These are phyloP conservation scores for Metschnikowia henanensis DNA, from an alignment of 805 yeast species.

Conservation along the genomic window DNA sequence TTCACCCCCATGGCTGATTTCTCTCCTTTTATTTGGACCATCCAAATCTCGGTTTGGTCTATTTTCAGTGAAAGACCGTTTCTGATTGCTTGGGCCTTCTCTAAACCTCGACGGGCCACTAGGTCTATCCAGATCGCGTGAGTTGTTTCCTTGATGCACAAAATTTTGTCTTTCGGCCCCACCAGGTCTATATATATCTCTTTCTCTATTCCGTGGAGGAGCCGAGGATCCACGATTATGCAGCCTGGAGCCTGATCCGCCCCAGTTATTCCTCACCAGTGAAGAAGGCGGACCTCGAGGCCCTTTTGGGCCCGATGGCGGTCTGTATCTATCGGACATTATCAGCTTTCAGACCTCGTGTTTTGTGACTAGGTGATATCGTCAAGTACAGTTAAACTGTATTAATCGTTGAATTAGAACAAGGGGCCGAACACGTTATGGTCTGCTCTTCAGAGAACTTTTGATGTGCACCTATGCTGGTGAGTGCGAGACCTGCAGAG, in stretches of 20 bases:
- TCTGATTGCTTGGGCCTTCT: slow-evolving; percentile 3
- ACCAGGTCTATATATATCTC: slow-evolving; percentile 19
- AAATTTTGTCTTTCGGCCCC: slow-evolving; percentile 3
- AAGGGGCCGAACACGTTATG: not conserved
- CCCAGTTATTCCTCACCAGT: slow-evolving; percentile 10
- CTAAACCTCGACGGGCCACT: slow-evolving; percentile 17
- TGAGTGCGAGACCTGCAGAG: slow-evolving; percentile 13
- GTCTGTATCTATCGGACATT: slow-evolving; percentile 22
- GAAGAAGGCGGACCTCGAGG: slow-evolving; percentile 16
- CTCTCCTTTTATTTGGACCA: slow-evolving; percentile 11
- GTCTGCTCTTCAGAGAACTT: slow-evolving; percentile 6
- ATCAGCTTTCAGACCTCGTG: not conserved
- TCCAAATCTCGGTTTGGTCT: not conserved
- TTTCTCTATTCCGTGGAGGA: slow-evolving; percentile 15
- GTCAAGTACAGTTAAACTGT: not conserved
- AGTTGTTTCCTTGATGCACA: not conserved
- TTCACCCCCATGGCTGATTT: slow-evolving; percentile 4
- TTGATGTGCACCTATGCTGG: slow-evolving; percentile 8
- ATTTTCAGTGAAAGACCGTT: slow-evolving; percentile 9
- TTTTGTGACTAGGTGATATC: not conserved
- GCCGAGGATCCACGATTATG: slow-evolving; percentile 9
- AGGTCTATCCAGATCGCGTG: slow-evolving; percentile 12
- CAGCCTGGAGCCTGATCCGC: slow-evolving; percentile 11
- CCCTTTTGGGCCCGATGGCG: slow-evolving; percentile 22
- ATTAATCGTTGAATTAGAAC: not conserved